A percentile compares a stretch with the other conserved stretches of the same genome.
phyloP scores from a whole-genome alignment of 2,329 filamentous ascomycete species.

The Mollisiaceae sp. region DNA sequence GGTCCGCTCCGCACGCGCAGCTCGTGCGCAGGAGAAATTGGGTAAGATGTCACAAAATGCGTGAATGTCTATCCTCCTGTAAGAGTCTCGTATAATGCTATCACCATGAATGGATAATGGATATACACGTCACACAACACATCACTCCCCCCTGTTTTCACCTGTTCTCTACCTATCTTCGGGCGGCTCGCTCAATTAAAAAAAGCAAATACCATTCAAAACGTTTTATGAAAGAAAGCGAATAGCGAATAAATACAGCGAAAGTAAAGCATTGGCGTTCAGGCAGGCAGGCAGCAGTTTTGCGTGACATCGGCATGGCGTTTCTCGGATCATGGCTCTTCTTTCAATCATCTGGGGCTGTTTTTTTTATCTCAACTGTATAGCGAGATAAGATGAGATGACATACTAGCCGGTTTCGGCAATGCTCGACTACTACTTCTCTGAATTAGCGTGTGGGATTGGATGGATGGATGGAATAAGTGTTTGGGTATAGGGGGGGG shows the following conservation, averaged over 20 bases:
- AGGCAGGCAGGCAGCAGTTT: neutral
- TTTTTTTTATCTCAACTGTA: conserved; percentile 2
- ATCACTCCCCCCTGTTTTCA: neutral
- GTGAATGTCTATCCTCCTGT: conserved; percentile 44
- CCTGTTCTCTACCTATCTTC: neutral
- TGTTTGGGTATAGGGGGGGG: neutral
- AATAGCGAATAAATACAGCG: neutral
- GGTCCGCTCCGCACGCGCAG: conserved; percentile 83
- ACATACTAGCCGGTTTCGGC: neutral
- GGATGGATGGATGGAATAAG: neutral
- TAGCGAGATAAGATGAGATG: conserved; percentile 4
- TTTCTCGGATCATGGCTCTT: neutral
- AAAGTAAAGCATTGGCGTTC: conserved; percentile 7
- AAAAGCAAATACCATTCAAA: neutral
- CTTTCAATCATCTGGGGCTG: neutral
- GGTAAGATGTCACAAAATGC: neutral
- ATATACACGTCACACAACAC: neutral
- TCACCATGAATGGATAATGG: too few species aligned
- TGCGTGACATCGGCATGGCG: neutral
- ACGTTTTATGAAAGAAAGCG: conserved; percentile 1
- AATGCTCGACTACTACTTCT: neutral
- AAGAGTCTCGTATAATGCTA: conserved; percentile 6
- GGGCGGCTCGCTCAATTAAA: conserved; percentile 1
- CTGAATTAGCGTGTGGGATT: neutral
- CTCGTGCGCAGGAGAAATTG: conserved; percentile 81